Evolutionary conservation across 768 basidiomycete genomes (phyloP).

Genomic region (Boletus vermiculosoides): DNA sequence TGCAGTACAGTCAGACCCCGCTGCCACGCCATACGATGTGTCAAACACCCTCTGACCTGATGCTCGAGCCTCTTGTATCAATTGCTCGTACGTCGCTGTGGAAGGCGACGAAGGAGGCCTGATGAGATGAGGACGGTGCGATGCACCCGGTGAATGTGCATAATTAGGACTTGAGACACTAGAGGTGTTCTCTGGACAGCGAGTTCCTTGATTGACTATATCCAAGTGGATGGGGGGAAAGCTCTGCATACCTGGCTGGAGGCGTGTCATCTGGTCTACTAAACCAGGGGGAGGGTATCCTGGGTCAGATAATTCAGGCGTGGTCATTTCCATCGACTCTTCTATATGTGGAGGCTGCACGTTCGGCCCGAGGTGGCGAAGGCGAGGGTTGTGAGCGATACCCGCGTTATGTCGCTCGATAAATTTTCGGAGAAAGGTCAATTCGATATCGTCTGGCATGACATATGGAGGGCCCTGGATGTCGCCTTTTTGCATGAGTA

Average conservation of each 20-base stretch:
- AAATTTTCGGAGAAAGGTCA: constrained; percentile 77
- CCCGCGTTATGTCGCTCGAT: constrained; percentile 76
- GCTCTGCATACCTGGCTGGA: constrained; percentile 33
- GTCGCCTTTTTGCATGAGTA: constrained; percentile 85
- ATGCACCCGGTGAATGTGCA: constrained; percentile 31
- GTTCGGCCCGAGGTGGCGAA: constrained; percentile 50
- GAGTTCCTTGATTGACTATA: constrained; percentile 4
- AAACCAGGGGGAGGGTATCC: constrained; percentile 31
- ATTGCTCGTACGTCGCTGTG: constrained; percentile 49
- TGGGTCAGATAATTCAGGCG: constrained; percentile 35
- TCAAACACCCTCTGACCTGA: constrained; percentile 47
- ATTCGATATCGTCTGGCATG: constrained; percentile 78
- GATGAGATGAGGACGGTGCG: constrained; percentile 34
- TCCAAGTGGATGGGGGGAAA: background rate
- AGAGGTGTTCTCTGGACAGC: constrained; percentile 25
- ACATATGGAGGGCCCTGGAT: constrained; percentile 80
- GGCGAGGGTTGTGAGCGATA: constrained; percentile 76
- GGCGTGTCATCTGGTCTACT: constrained; percentile 35
- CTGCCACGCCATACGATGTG: constrained; percentile 4
- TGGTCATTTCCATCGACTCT: constrained; percentile 35
- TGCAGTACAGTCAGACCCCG: constrained; percentile 15
- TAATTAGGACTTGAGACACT: constrained; percentile 34
- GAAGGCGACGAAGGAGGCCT: constrained; percentile 53
- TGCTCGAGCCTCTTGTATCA: constrained; percentile 55
- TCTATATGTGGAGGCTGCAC: constrained; percentile 34